These are phyloP conservation scores for Jackrogersella minutella DNA, from an alignment of 495 filamentous ascomycete species.

Conservation along the genomic window DNA sequence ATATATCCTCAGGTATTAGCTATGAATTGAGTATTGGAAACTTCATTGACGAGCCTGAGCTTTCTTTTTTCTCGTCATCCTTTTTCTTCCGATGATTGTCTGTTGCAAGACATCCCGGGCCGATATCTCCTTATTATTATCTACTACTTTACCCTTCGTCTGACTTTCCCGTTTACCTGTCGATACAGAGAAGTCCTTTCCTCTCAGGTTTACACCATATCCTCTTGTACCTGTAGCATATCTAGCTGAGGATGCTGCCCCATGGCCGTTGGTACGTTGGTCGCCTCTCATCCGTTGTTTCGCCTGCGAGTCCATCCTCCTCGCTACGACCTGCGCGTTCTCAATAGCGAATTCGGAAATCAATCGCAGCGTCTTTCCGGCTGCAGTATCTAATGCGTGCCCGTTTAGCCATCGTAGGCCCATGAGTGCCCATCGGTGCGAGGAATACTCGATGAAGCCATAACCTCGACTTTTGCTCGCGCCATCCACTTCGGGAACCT, in stretches of 20 bases:
- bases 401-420: slow-evolving; percentile 93
- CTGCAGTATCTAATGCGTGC: slow-evolving; percentile 64
- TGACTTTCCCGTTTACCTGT: slow-evolving; percentile 37
- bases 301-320: slow-evolving; percentile 75
- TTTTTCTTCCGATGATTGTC: slow-evolving; percentile 58
- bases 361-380: slow-evolving; percentile 66
- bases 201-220: neutral
- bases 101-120: slow-evolving; percentile 52
- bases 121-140: slow-evolving; percentile 22
- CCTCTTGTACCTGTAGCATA: neutral
- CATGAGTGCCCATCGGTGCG: slow-evolving; percentile 94
- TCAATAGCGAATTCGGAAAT: slow-evolving; percentile 99
- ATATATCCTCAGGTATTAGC: neutral
- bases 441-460: slow-evolving; percentile 96
- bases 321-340: slow-evolving; percentile 89
- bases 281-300: slow-evolving; percentile 49
- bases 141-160: slow-evolving; percentile 23
- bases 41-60: slow-evolving; percentile 42
- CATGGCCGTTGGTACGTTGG: neutral
- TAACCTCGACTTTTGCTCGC: slow-evolving; percentile 89
- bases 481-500: slow-evolving; percentile 70
- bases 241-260: neutral
- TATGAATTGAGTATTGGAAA: neutral
- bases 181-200: slow-evolving; percentile 45
- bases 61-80: slow-evolving; percentile 61